Percentiles rank a stretch among this genome's conserved stretches.
Conservation (phyloP, 2,329 filamentous ascomycete genomes). For the Endothia cerciana region DNA sequence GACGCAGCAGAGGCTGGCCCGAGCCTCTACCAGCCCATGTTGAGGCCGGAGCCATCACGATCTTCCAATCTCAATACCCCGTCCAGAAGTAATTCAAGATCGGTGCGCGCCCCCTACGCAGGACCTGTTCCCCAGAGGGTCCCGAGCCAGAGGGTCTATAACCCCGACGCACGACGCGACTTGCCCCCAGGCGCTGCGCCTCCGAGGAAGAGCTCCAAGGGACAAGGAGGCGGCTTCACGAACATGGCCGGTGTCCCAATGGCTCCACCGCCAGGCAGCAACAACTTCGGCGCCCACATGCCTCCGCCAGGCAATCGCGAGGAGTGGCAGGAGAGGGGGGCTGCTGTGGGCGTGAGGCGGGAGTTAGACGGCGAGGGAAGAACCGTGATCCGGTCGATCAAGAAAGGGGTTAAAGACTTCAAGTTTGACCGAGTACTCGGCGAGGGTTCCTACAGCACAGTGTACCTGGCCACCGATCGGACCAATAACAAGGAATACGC, state of each 20-base stretch:
- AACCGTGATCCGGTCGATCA: conserved; percentile 79
- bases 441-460: conserved; percentile 97
- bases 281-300: conserved; percentile 44
- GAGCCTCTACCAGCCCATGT: conserved; percentile 35
- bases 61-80: conserved; percentile 60
- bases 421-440: conserved; percentile 88
- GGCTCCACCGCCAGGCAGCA: conserved; percentile 35
- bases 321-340: conserved; percentile 94
- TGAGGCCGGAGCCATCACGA: conserved; percentile 61
- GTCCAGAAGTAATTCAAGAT: conserved; percentile 66
- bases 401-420: conserved; percentile 98
- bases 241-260: conserved; percentile 50
- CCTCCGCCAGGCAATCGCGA: conserved; percentile 67
- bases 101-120: conserved; percentile 59
- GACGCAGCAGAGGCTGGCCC: conserved; percentile 41
- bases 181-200: conserved; percentile 55
- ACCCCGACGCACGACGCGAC: conserved; percentile 58
- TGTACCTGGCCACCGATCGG: conserved; percentile 88
- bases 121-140: conserved; percentile 68
- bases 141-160: conserved; percentile 70
- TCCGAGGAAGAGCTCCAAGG: conserved; percentile 76
- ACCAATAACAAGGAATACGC: conserved; percentile 93
- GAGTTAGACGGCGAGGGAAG: conserved; percentile 87
- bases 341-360: conserved; percentile 80
- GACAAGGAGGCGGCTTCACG: conserved; percentile 62